A percentile compares a stretch with the other conserved stretches of the same genome.
Conservation (phyloP, 768 basidiomycete species). For the Tylopilus sp. region DNA sequence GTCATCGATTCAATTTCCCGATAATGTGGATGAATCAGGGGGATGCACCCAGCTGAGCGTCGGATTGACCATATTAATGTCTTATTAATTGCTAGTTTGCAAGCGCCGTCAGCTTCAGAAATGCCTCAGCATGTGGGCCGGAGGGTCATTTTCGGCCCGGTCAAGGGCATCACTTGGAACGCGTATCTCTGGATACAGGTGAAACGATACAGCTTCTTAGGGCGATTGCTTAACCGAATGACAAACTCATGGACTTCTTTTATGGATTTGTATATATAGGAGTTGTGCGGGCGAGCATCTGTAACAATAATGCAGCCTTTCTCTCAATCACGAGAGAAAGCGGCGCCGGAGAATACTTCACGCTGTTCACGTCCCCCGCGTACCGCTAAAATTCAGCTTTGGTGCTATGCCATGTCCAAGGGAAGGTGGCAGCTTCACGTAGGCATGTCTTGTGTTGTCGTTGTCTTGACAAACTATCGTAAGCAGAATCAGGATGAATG, state of each 20-base stretch:
- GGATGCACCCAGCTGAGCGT: background rate
- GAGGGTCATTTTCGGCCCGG: too few species aligned
- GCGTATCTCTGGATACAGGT: too few species aligned
- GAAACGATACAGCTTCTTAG: background rate
- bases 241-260: too few species aligned
- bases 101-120: background rate
- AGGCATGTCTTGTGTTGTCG: background rate
- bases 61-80: background rate
- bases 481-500: background rate
- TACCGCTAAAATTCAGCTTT: slow-evolving; percentile 5
- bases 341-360: background rate
- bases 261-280: too few species aligned
- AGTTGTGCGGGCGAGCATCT: too few species aligned
- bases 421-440: background rate
- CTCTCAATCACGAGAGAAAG: background rate
- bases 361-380: slow-evolving; percentile 1
- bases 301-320: slow-evolving; percentile 1
- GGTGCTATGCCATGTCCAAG: slow-evolving; percentile 7
- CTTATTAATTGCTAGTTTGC: background rate
- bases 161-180: too few species aligned
- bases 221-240: too few species aligned
- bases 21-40: background rate
- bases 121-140: background rate
- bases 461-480: background rate
- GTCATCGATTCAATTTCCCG: background rate